These are phyloP conservation scores for Cladophialophora chaetospira DNA, from an alignment of 2,329 filamentous ascomycete species.

Conservation along the genomic window DNA sequence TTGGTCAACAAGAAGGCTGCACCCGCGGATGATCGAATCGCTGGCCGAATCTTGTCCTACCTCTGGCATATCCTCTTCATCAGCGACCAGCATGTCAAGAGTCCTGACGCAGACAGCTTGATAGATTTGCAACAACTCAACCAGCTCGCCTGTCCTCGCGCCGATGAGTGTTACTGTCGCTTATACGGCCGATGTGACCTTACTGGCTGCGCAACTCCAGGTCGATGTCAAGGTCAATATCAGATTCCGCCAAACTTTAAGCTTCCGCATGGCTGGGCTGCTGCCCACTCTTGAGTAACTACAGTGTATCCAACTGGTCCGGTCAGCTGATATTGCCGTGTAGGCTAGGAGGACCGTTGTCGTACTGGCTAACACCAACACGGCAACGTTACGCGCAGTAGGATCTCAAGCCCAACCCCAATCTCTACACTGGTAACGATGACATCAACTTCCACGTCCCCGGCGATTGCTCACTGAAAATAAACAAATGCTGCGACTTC, in stretches of 20 bases:
- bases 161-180: slow-evolving; percentile 48
- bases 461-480: too few relatives aligned
- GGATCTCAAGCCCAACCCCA: too few relatives aligned
- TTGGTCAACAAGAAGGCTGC: slow-evolving; percentile 35
- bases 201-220: slow-evolving; percentile 37
- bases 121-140: slow-evolving; percentile 44
- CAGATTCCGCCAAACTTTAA: slow-evolving; percentile 40
- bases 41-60: slow-evolving; percentile 52
- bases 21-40: slow-evolving; percentile 46
- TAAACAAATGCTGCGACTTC: too few relatives aligned
- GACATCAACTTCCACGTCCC: too few relatives aligned
- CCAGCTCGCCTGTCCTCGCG: slow-evolving; percentile 40
- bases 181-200: slow-evolving; percentile 47
- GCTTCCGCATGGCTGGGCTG: slow-evolving; percentile 42
- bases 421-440: too few relatives aligned
- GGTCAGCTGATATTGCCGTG: too few relatives aligned
- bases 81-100: slow-evolving; percentile 7
- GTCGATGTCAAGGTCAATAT: slow-evolving; percentile 45
- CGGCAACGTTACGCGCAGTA: too few relatives aligned
- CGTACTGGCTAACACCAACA: too few relatives aligned
- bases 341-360: too few relatives aligned
- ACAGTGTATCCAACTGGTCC: too few relatives aligned
- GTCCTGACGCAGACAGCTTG: slow-evolving; percentile 9
- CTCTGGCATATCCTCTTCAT: slow-evolving; percentile 55
- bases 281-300: slow-evolving; percentile 34